phyloP scores from a whole-genome alignment of 169 alveolate genomes.

The Plasmodium sp. region DNA sequence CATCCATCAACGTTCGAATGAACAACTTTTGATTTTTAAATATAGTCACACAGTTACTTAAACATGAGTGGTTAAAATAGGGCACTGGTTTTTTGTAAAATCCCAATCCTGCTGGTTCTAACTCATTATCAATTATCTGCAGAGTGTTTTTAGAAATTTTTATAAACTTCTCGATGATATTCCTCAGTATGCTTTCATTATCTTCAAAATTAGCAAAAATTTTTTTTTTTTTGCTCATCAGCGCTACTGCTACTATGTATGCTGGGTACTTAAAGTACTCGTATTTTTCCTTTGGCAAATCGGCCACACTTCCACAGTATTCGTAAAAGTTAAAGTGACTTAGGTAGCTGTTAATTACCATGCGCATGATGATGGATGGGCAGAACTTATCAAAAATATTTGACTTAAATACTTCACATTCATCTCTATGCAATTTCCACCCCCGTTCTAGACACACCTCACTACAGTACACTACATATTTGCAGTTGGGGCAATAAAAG shows the following conservation, averaged over 20 bases:
- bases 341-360: constrained; percentile 52
- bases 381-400: constrained; percentile 61
- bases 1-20: constrained; percentile 50
- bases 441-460: constrained; percentile 45
- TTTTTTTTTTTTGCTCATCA: constrained; percentile 57
- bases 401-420: constrained; percentile 53
- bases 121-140: constrained; percentile 58
- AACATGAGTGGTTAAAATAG: constrained; percentile 66
- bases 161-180: constrained; percentile 51
- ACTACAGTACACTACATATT: constrained; percentile 66
- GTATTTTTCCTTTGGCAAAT: constrained; percentile 58
- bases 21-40: constrained; percentile 44
- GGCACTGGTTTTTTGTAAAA: constrained; percentile 59
- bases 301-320: constrained; percentile 42
- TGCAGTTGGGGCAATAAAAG: constrained; percentile 54
- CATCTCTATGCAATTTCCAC: constrained; percentile 69
- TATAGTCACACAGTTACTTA: constrained; percentile 64
- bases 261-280: constrained; percentile 68
- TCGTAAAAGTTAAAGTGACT: constrained; percentile 63
- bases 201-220: constrained; percentile 36
- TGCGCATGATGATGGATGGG: constrained; percentile 56
- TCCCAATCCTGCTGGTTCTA: constrained; percentile 64
- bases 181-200: constrained; percentile 54
- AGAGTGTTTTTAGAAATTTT: constrained; percentile 53
- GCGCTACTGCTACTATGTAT: constrained; percentile 60